Conservation (phyloP, 805 yeast genomes). For the Maudiozyma pseudohumilis region DNA sequence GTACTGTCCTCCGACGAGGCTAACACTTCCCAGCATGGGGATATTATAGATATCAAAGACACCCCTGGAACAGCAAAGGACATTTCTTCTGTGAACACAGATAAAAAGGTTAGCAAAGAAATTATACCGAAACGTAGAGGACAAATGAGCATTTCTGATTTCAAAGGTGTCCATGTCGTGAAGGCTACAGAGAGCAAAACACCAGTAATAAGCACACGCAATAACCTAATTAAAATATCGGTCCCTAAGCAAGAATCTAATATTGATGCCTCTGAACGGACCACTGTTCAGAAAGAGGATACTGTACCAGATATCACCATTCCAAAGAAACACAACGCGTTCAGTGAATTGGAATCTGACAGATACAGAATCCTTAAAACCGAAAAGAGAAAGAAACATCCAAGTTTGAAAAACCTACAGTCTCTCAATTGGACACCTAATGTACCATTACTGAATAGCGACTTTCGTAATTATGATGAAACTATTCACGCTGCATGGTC, state of each 20-base stretch:
- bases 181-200: too few relatives aligned
- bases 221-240: not conserved
- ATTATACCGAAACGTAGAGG: constrained; percentile 10
- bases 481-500: not conserved
- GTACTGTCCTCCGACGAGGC: too few relatives aligned
- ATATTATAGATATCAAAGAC: too few relatives aligned
- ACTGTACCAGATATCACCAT: constrained; percentile 3
- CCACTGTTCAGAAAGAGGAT: not conserved
- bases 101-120: too few relatives aligned
- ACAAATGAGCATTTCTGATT: constrained; percentile 25
- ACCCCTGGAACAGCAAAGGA: too few relatives aligned
- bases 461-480: constrained; percentile 5
- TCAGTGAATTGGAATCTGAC: not conserved
- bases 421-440: constrained; percentile 22
- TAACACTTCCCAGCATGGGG: too few relatives aligned
- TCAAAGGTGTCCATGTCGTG: constrained; percentile 18
- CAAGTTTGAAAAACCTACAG: not conserved
- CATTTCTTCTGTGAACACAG: too few relatives aligned
- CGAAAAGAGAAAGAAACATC: not conserved
- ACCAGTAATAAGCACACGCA: too few relatives aligned
- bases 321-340: constrained; percentile 2
- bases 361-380: not conserved
- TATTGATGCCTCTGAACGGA: not conserved
- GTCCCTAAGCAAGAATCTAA: not conserved
- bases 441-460: constrained; percentile 16